Evolutionary conservation across 805 yeast species (phyloP).

Genomic region (Candida nanaspora): DNA sequence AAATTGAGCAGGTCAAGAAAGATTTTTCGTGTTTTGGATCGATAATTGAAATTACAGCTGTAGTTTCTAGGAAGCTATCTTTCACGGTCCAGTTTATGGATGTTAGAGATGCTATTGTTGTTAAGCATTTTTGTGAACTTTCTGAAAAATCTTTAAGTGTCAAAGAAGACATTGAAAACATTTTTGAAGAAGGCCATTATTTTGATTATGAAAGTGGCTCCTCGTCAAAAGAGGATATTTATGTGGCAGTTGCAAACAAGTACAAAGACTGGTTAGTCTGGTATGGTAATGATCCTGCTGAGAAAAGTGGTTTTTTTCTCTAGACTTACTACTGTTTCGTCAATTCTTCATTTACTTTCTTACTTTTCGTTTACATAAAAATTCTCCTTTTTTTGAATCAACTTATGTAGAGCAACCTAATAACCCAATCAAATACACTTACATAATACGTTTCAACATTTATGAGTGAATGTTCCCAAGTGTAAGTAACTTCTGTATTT

Average conservation of each 20-base stretch:
- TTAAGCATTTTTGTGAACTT: constrained; percentile 44
- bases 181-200: background rate
- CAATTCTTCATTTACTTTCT: too few relatives aligned
- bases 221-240: too few relatives aligned
- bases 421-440: too few relatives aligned
- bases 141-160: too few relatives aligned
- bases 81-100: constrained; percentile 55
- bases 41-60: constrained; percentile 54
- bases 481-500: too few relatives aligned
- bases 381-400: too few relatives aligned
- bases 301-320: constrained; percentile 21
- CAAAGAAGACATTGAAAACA: background rate
- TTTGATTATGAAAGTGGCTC: too few relatives aligned
- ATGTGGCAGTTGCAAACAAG: constrained; percentile 30
- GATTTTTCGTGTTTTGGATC: constrained; percentile 56
- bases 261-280: constrained; percentile 57
- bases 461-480: too few relatives aligned
- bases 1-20: constrained; percentile 32
- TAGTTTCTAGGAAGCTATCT: constrained; percentile 59
- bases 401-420: too few relatives aligned
- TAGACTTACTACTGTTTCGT: too few relatives aligned
- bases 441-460: too few relatives aligned
- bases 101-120: constrained; percentile 51
- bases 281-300: constrained; percentile 65
- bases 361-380: too few relatives aligned